Conservation (phyloP, 768 basidiomycete genomes). For the Chlorophyllum brunneum region DNA sequence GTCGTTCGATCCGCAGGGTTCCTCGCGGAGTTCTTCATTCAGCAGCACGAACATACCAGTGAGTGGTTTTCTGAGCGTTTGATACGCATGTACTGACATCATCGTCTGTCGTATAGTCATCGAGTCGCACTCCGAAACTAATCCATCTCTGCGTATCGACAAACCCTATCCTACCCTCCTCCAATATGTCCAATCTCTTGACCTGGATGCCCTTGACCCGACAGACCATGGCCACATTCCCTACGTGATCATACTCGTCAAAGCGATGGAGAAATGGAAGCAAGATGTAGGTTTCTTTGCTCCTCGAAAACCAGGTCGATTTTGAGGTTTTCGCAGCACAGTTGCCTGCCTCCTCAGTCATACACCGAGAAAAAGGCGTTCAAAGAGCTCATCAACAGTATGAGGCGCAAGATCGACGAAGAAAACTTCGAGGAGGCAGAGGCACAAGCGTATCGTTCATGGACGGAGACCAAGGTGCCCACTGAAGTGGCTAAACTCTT, state of each 20-base stretch:
- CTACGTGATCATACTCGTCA: conserved; percentile 85
- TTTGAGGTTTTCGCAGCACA: conserved; percentile 46
- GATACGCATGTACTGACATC: conserved; percentile 1
- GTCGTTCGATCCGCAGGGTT: conserved; percentile 86
- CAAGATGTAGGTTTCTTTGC: conserved; percentile 43
- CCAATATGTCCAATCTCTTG: conserved; percentile 64
- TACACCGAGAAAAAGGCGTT: conserved; percentile 72
- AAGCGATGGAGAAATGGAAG: conserved; percentile 82
- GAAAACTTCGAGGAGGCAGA: conserved; percentile 98
- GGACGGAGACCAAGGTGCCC: conserved; percentile 61
- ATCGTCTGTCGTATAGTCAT: conserved; percentile 71
- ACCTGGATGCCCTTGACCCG: conserved; percentile 77
- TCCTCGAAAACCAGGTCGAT: not conserved
- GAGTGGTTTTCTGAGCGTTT: conserved; percentile 22
- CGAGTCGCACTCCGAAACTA: conserved; percentile 79
- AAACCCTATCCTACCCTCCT: conserved; percentile 82
- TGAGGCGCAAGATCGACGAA: conserved; percentile 78
- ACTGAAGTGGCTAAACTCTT: conserved; percentile 64
- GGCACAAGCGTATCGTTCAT: conserved; percentile 80
- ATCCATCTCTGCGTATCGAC: conserved; percentile 79
- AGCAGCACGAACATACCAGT: conserved; percentile 88
- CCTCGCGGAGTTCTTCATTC: conserved; percentile 82
- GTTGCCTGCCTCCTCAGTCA: conserved; percentile 54
- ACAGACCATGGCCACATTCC: conserved; percentile 91
- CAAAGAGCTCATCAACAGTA: conserved; percentile 57